Conservation (phyloP, 1,284 basidiomycete species). For the Tilletia walkeri region DNA sequence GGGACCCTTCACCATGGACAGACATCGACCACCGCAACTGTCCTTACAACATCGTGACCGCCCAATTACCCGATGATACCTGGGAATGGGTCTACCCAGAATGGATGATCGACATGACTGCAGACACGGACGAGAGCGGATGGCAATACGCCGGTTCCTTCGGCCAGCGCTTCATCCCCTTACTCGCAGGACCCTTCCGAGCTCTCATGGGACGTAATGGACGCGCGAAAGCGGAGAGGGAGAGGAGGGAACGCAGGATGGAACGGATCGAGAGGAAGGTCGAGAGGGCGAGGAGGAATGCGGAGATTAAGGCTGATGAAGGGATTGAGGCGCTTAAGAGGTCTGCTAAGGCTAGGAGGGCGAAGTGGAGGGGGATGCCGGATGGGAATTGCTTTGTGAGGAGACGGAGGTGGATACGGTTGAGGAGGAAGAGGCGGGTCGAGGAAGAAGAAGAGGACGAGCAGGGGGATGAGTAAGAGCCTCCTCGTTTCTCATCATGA, state of each 20-base stretch:
- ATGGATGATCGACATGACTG: constrained; percentile 55
- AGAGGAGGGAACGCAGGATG: neutral
- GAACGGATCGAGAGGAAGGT: constrained; percentile 21
- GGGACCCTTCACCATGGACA: constrained; percentile 52
- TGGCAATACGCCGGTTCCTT: constrained; percentile 54
- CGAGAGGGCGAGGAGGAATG: constrained; percentile 32
- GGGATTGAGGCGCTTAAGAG: constrained; percentile 51
- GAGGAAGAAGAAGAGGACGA: neutral
- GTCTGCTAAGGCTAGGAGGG: constrained; percentile 34
- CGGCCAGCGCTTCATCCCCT: constrained; percentile 31
- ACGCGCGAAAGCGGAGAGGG: neutral
- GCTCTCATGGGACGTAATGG: neutral
- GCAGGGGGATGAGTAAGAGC: neutral
- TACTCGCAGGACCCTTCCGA: neutral
- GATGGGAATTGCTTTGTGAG: constrained; percentile 48
- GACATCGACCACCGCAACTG: constrained; percentile 37
- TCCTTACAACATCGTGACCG: constrained; percentile 49
- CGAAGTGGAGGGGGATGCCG: constrained; percentile 45
- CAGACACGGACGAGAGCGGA: constrained; percentile 53
- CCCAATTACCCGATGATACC: constrained; percentile 51
- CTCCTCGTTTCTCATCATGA: neutral
- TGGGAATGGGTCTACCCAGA: constrained; percentile 55
- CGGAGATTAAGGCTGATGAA: constrained; percentile 40
- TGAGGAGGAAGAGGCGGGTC: constrained; percentile 32
- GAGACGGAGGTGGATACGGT: constrained; percentile 49